Conservation (phyloP, 1,284 basidiomycete species). For the Trichosporon asahii region DNA sequence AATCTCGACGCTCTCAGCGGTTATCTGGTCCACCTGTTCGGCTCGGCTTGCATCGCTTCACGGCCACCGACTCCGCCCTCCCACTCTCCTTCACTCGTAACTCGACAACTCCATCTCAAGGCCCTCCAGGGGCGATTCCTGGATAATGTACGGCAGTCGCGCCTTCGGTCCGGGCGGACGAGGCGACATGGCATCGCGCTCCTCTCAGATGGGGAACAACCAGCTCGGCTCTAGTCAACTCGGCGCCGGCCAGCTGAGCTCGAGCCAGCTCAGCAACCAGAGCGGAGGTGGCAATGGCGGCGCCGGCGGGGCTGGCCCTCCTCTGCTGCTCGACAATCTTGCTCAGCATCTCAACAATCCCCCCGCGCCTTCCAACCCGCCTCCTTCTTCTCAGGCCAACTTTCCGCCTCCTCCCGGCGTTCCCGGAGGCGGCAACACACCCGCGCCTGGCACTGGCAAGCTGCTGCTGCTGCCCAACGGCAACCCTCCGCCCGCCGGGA, state of each 20-base stretch:
- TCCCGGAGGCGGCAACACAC: constrained; percentile 14
- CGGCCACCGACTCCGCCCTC: neutral
- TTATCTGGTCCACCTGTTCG: neutral
- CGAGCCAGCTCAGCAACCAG: constrained; percentile 9
- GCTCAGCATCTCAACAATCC: constrained; percentile 53
- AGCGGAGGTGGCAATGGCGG: constrained; percentile 8
- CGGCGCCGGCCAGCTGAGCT: neutral
- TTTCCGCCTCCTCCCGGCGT: constrained; percentile 11
- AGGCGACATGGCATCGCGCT: constrained; percentile 20
- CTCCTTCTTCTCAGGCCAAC: neutral
- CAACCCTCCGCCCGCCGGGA: constrained; percentile 43
- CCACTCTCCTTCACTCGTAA: neutral
- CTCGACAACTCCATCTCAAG: neutral
- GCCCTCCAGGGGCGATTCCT: constrained; percentile 8
- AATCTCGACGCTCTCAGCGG: too few relatives aligned
- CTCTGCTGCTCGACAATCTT: constrained; percentile 48
- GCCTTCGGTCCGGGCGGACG: constrained; percentile 18
- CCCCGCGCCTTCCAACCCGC: constrained; percentile 33
- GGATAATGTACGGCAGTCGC: constrained; percentile 22
- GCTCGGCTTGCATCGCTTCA: neutral
- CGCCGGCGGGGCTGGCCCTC: constrained; percentile 26
- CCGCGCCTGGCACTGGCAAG: constrained; percentile 39
- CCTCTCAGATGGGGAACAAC: neutral
- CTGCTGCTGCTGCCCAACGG: constrained; percentile 48
- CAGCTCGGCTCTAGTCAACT: neutral